Percentiles rank a stretch among this genome's conserved stretches.
Conservation (phyloP, 495 filamentous ascomycete genomes). For the Penicillium taxi region DNA sequence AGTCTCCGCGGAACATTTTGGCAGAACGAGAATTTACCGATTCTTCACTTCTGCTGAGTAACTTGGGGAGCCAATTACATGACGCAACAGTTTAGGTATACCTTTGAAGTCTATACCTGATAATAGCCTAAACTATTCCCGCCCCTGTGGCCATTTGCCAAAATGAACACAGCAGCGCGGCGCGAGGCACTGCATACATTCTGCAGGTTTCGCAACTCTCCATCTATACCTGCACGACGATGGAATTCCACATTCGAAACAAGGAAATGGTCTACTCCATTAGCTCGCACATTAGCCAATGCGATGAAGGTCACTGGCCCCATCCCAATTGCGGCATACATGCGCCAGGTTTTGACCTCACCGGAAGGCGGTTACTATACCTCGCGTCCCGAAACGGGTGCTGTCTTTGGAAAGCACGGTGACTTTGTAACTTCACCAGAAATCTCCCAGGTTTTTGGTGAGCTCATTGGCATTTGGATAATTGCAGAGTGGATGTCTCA, state of each 20-base stretch:
- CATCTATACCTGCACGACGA: slow-evolving; percentile 15
- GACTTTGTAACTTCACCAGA: slow-evolving; percentile 97
- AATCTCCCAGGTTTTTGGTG: slow-evolving; percentile 94
- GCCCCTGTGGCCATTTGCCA: too few relatives aligned
- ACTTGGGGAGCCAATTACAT: too few relatives aligned
- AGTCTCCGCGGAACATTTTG: too few relatives aligned
- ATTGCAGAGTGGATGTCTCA: slow-evolving; percentile 94
- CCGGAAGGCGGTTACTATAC: slow-evolving; percentile 94
- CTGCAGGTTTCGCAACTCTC: slow-evolving; percentile 17
- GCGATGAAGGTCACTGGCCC: slow-evolving; percentile 83
- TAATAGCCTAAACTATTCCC: too few relatives aligned
- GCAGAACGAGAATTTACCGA: too few relatives aligned
- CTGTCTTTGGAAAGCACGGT: slow-evolving; percentile 83
- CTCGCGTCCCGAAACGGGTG: slow-evolving; percentile 46
- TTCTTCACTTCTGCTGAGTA: too few relatives aligned
- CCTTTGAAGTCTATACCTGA: too few relatives aligned
- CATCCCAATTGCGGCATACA: slow-evolving; percentile 84
- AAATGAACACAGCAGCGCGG: slow-evolving; percentile 29
- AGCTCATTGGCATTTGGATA: slow-evolving; percentile 88
- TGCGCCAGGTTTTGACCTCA: slow-evolving; percentile 95
- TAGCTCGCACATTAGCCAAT: slow-evolving; percentile 74
- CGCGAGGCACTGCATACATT: slow-evolving; percentile 28
- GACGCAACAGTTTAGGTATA: too few relatives aligned
- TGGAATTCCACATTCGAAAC: slow-evolving; percentile 33
- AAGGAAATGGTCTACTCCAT: slow-evolving; percentile 76